Evolutionary conservation across 352 stramenopile species (phyloP).

Genomic region (Globisporangium megalacanthum): DNA sequence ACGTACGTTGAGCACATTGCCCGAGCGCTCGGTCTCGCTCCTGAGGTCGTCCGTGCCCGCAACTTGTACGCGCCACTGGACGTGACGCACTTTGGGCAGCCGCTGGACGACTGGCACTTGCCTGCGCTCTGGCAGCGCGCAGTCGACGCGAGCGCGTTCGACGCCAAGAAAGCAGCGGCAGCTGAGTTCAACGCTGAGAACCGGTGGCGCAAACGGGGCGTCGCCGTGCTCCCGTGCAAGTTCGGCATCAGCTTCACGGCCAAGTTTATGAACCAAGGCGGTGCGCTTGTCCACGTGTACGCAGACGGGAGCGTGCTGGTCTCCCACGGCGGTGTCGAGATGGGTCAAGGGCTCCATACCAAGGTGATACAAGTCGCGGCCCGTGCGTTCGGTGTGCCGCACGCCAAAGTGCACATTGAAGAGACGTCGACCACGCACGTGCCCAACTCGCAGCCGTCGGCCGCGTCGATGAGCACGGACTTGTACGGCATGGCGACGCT

Average conservation of each 20-base stretch:
- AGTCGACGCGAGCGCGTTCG: conserved; percentile 65
- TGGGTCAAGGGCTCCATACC: conserved; percentile 96
- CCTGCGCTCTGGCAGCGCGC: conserved; percentile 77
- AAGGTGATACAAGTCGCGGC: conserved; percentile 91
- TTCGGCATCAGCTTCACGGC: conserved; percentile 97
- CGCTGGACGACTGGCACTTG: conserved; percentile 90
- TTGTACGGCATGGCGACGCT: conserved; percentile 97
- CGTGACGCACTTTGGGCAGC: conserved; percentile 91
- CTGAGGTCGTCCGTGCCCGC: conserved; percentile 61
- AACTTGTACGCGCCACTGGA: conserved; percentile 93
- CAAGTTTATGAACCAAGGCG: conserved; percentile 97
- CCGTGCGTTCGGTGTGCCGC: conserved; percentile 88
- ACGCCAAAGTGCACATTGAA: conserved; percentile 92
- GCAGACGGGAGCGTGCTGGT: conserved; percentile 94
- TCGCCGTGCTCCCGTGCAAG: conserved; percentile 81
- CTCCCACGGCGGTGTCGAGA: conserved; percentile 96
- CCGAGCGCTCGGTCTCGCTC: conserved; percentile 56
- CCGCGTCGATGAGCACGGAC: conserved; percentile 94
- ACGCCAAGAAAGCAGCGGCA: conserved; percentile 54
- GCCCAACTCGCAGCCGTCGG: conserved; percentile 91
- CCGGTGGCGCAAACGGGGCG: conserved; percentile 89
- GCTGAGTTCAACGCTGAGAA: conserved; percentile 89
- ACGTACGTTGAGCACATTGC: conserved; percentile 96
- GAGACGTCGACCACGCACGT: conserved; percentile 95
- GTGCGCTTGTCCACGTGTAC: conserved; percentile 94